These are phyloP conservation scores for Aspergillus ochraceus DNA, from an alignment of 2,329 filamentous ascomycete genomes.

Conservation along the genomic window DNA sequence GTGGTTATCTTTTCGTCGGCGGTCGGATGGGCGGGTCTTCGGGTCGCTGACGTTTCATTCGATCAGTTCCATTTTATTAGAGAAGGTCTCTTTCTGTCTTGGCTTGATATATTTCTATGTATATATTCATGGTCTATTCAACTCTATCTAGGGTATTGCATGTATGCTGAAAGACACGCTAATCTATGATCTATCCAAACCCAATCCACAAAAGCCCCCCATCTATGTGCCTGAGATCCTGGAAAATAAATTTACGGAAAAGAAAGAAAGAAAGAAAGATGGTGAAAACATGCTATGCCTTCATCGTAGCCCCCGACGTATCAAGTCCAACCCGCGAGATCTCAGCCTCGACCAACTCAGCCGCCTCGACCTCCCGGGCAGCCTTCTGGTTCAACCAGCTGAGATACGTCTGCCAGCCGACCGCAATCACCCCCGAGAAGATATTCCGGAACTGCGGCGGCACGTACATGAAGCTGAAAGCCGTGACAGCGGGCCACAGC, in stretches of 20 bases:
- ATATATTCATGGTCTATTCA: neutral
- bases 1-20: neutral
- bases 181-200: constrained; percentile 13
- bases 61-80: neutral
- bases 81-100: neutral
- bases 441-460: constrained; percentile 76
- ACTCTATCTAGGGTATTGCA: constrained; percentile 3
- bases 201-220: neutral
- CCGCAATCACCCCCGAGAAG: constrained; percentile 75
- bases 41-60: neutral
- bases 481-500: constrained; percentile 84
- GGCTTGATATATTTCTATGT: neutral
- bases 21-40: neutral
- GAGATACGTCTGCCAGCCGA: constrained; percentile 92
- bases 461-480: constrained; percentile 83
- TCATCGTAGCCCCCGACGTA: constrained; percentile 16
- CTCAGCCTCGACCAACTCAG: constrained; percentile 23
- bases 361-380: constrained; percentile 56
- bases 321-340: constrained; percentile 12
- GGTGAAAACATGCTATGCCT: constrained; percentile 7
- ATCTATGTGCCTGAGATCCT: neutral
- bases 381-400: constrained; percentile 75
- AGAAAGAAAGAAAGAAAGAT: neutral
- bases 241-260: neutral
- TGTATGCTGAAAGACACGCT: neutral